Base-by-base conservation (phyloP, 208 protist genomes). In the Angomonas desouzai region DNA sequence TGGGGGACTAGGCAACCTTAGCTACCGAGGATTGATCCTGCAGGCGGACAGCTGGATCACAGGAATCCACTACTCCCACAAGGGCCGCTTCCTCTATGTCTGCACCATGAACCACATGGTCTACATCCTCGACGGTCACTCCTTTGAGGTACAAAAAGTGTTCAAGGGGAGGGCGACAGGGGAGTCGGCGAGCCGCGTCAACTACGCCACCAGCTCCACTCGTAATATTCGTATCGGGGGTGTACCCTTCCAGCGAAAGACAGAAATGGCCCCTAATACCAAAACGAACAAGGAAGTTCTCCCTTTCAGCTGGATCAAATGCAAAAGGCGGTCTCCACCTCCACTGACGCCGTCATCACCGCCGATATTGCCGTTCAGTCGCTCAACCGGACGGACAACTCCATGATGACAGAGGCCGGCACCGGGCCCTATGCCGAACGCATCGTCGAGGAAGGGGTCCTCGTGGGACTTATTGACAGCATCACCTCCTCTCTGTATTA, bases 201-300 rank as follows among this genome's bases (percentile, higher is more conserved):
- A 76, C 59, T 93, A 90, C 72, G 81, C 87, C 9, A 58, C 73
- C 38, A 81, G 88, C 47, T 91, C 82, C 22, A 72, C 79, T n/a
- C 62, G 72, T 11, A 72, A 29, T 2, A 70, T 93, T 51, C 64
- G 62, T 2, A 72, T 93, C 1, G 84, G 87, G 7, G 87, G 84
- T n/a, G 49, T 74, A 0, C 49, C 53, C 1, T 66, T 53, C 23
- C 49, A 66, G 10, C 62, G 59, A 34, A 40, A 32, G 10, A 59
- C 18, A 22, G 53, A n/a, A 16, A 7, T 47, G 36, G 10, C 18
- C 28, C 6, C 2, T 16, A 45, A 22, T 9, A 36, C 6, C 13
- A 4, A 60, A 9, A 7, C 30, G 18, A 53, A 53, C 36, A 40
- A 13, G 13, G 6, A 7, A 16, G 16, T 23, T 57, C 51, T 29